These are phyloP conservation scores for Eremomyces bilateralis DNA, from an alignment of 495 filamentous ascomycete genomes.

Conservation along the genomic window DNA sequence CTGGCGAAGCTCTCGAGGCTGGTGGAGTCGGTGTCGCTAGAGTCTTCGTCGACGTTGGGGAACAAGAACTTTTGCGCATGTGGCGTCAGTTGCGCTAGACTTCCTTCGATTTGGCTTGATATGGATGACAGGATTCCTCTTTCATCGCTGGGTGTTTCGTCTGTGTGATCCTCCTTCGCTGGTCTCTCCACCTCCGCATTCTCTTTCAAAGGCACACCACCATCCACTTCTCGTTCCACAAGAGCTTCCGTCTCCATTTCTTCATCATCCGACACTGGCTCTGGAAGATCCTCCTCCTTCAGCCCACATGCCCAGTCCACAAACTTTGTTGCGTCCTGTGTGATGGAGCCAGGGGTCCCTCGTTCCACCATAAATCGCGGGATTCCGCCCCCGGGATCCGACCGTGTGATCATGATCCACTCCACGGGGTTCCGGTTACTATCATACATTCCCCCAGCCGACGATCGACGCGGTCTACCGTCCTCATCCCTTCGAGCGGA, in stretches of 20 bases:
- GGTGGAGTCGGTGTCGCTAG: slow-evolving; percentile 6
- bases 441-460: slow-evolving; percentile 22
- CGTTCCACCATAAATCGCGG: slow-evolving; percentile 89
- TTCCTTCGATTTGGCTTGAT: slow-evolving; percentile 1
- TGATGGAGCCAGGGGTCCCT: slow-evolving; percentile 68
- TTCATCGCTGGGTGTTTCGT: not conserved
- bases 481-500: too few species aligned
- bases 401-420: slow-evolving; percentile 94
- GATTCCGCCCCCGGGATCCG: slow-evolving; percentile 79
- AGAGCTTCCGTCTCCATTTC: slow-evolving; percentile 1
- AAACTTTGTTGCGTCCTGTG: slow-evolving; percentile 65
- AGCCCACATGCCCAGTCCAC: slow-evolving; percentile 57
- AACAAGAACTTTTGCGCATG: too few species aligned
- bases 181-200: slow-evolving; percentile 1
- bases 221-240: not conserved
- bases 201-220: slow-evolving; percentile 7
- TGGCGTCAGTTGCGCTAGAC: too few species aligned
- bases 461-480: too few species aligned
- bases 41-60: slow-evolving; percentile 2
- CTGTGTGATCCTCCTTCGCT: not conserved
- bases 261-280: slow-evolving; percentile 19
- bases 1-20: slow-evolving; percentile 16
- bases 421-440: slow-evolving; percentile 49
- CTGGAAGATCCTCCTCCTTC: too few species aligned
- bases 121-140: slow-evolving; percentile 5